Base-by-base conservation (phyloP, 2,329 filamentous ascomycete genomes). In the Drechslerella dactyloides region DNA sequence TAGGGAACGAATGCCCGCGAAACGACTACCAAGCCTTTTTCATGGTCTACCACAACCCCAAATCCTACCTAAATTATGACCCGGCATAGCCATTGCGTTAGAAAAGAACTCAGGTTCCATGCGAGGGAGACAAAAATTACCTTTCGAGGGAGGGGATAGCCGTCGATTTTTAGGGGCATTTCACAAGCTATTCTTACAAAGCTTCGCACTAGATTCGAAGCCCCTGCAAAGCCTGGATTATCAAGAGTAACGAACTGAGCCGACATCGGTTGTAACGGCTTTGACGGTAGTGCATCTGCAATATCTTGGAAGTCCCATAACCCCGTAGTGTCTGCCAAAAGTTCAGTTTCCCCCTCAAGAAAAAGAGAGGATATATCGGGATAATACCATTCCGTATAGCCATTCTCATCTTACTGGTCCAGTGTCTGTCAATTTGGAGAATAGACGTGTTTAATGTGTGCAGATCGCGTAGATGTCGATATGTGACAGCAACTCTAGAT, bases 101-200 rank as follows among this genome's bases (percentile, higher is more conserved):
- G 27, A 40, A 48, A 13, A 30, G 11, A 50, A 27, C 17, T 50
- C 19, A n/a, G 15, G 17, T 3, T 4, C 11, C 35, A 15, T 21
- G 60, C 35, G n/a, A 10, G 13, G 35, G 21, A 21, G 48, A 23
- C 19, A 30, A 13, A 21, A 52, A 55, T 40, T 74, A 75, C 75
- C 81, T 96, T 94, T 54, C 92, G 86, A 75, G 94, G 91, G 79
- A 94, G 91, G 4, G 94, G 96, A 79, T 96, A 99, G n/a, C 94
- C 94, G 79, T 99, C 94, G 8, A 99, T 85, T 83, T 97, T 97
- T 73, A 99, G 83, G 0, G 94, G 94, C 89, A 99, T 93, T 23
- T 89, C 90, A 76, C 93, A 96, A 74, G 90, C 89, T 62, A 99
- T 90, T 42, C 94, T 89, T 24, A 99, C 93, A 78, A 99, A 97